Percentiles rank a stretch among this genome's conserved stretches.
These are phyloP conservation scores for Hypoxylon fuscum DNA, from an alignment of 495 filamentous ascomycete species.

Conservation along the genomic window DNA sequence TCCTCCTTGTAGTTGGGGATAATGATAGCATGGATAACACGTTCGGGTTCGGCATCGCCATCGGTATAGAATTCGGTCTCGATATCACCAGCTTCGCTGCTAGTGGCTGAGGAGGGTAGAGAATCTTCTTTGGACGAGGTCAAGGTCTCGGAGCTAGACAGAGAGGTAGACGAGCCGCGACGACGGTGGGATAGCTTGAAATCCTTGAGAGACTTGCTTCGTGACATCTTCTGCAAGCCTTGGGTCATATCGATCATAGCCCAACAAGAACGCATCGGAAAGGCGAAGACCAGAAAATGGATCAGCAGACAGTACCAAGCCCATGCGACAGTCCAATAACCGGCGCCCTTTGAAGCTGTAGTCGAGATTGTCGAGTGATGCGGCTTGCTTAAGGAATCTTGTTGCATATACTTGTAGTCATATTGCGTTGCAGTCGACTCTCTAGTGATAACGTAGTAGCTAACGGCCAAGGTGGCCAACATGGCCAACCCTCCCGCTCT, in stretches of 20 bases:
- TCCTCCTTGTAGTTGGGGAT: constrained; percentile 78
- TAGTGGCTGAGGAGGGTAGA: constrained; percentile 50
- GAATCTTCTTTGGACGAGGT: constrained; percentile 55
- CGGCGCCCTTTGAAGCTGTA: constrained; percentile 36
- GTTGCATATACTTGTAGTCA: constrained; percentile 56
- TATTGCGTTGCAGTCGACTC: constrained; percentile 53
- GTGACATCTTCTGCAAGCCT: constrained; percentile 49
- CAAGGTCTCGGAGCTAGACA: constrained; percentile 60
- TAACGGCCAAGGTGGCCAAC: constrained; percentile 53
- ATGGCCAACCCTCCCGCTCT: constrained; percentile 60
- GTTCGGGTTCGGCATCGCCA: constrained; percentile 49
- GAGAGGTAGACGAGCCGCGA: constrained; percentile 59
- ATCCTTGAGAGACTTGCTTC: constrained; percentile 50
- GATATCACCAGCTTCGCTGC: constrained; percentile 58
- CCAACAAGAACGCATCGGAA: constrained; percentile 63
- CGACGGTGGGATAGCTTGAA: constrained; percentile 56
- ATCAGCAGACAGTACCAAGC: constrained; percentile 63
- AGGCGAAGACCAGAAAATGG: constrained; percentile 61
- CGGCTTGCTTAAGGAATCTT: constrained; percentile 54
- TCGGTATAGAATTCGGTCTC: constrained; percentile 53
- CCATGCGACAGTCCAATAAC: constrained; percentile 54
- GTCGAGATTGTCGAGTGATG: constrained; percentile 37
- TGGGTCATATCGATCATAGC: constrained; percentile 59
- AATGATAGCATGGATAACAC: constrained; percentile 69
- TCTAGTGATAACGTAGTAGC: constrained; percentile 57